Conservation (phyloP, 164 flowering plant species). For the Berberis vulgaris region DNA sequence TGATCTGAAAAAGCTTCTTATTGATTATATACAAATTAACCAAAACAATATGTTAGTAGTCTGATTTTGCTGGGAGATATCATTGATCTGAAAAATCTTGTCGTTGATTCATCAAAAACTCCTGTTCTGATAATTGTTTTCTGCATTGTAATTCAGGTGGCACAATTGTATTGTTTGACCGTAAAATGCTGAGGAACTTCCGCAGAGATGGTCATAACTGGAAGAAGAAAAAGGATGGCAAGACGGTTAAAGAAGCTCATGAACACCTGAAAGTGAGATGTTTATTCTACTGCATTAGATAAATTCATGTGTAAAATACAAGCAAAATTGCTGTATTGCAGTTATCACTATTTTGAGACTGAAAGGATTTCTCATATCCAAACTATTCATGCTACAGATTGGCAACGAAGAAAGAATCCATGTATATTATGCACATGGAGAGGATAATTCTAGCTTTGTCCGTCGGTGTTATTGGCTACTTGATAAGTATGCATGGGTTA, state of each 20-base stretch:
- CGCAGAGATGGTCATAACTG: conserved; percentile 93
- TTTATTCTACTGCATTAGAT: neutral
- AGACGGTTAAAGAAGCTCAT: conserved; percentile 96
- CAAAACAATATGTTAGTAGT: too few species aligned
- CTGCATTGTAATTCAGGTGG: conserved; percentile 50
- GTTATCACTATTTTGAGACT: too few species aligned
- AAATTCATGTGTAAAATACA: conserved; percentile 5
- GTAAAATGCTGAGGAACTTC: conserved; percentile 84
- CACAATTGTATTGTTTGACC: conserved; percentile 65
- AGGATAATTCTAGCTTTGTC: conserved; percentile 75
- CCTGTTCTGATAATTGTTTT: neutral
- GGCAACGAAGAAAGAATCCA: conserved; percentile 88
- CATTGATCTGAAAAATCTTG: neutral
- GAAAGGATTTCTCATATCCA: neutral
- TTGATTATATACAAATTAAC: neutral
- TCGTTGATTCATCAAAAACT: neutral
- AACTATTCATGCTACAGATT: conserved; percentile 36
- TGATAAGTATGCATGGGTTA: conserved; percentile 64
- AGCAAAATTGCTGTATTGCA: too few species aligned
- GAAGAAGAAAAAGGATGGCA: conserved; percentile 98
- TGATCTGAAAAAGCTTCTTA: neutral
- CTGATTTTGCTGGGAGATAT: neutral
- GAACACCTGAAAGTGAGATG: conserved; percentile 72
- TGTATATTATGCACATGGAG: conserved; percentile 97
- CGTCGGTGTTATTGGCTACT: conserved; percentile 98